These are phyloP conservation scores for carrot (Daucus carota) DNA, from an alignment of 129 eudicot genomes.

Conservation along the genomic window DH1_v3.0 NC_030384.2:42350001-42350500, in stretches of 20 bases:
- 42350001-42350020: conserved; percentile 87
- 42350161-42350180: conserved; percentile 48
- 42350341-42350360: conserved; percentile 57
- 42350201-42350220: conserved; percentile 78
- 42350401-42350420: conserved; percentile 63
- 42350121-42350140: conserved; percentile 51
- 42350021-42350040: conserved; percentile 52
- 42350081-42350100: conserved; percentile 74
- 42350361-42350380: conserved; percentile 59
- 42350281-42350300: conserved; percentile 64
- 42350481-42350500: conserved; percentile 45
- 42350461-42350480: conserved; percentile 51
- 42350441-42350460: conserved; percentile 55
- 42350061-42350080: conserved; percentile 67
- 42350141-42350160: conserved; percentile 39
- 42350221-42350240: conserved; percentile 38
- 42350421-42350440: conserved; percentile 61
- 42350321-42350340: conserved; percentile 29
- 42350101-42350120: conserved; percentile 83
- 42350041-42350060: conserved; percentile 59
- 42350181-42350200: conserved; percentile 64
- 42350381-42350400: conserved; percentile 53
- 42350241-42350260: conserved; percentile 57
- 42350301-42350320: conserved; percentile 43
- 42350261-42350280: conserved; percentile 58